phyloP scores from a whole-genome alignment of 2,329 filamentous ascomycete genomes.

The Aquanectria penicillioides region DNA sequence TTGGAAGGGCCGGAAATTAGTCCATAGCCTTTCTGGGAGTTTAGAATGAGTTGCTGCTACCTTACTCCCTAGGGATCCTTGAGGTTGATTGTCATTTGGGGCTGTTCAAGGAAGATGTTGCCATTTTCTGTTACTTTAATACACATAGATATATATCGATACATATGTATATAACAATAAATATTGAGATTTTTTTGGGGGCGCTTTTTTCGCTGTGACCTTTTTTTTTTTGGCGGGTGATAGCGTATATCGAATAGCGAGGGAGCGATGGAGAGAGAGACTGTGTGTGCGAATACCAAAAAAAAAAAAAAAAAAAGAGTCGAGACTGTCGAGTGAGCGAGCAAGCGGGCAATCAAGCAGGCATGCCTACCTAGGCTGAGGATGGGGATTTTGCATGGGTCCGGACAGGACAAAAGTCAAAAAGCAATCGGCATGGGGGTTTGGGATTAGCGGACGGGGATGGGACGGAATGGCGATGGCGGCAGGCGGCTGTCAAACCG shows the following conservation, averaged over 20 bases:
- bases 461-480: conserved; percentile 38
- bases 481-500: conserved; percentile 44
- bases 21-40: conserved; percentile 9
- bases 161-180: too few relatives aligned
- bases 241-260: not conserved
- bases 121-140: too few relatives aligned
- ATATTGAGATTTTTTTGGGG: too few relatives aligned
- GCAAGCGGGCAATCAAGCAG: too few relatives aligned
- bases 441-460: conserved; percentile 33
- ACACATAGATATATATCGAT: too few relatives aligned
- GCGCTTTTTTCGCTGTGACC: too few relatives aligned
- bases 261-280: not conserved
- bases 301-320: not conserved
- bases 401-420: conserved; percentile 26
- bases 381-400: conserved; percentile 8
- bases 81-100: not conserved
- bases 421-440: conserved; percentile 25
- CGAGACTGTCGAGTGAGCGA: too few relatives aligned
- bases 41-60: conserved; percentile 2
- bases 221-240: too few relatives aligned
- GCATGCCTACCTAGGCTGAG: not conserved
- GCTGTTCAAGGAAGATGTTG: too few relatives aligned
- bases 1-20: conserved; percentile 24
- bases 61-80: not conserved
- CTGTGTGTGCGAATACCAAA: conserved; percentile 10